Base-by-base conservation (phyloP, 441 rosid genomes). In the Iberis amara region DNA sequence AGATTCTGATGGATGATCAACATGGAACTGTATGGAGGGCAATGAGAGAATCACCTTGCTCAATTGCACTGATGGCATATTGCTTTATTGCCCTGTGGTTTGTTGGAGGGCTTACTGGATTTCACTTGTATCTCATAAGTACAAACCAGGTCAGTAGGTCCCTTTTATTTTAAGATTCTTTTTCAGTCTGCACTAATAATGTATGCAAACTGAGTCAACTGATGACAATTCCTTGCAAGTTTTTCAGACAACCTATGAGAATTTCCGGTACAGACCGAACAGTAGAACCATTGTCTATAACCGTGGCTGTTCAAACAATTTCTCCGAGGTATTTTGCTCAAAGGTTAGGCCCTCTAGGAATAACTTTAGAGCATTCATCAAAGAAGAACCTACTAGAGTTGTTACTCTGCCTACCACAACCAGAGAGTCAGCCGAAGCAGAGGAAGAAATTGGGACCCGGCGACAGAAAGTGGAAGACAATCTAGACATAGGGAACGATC, bases 71-170 rank as follows among this genome's bases (percentile, higher is more conserved):
- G 33, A 86, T 89, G 90, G 74, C 64, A 47, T 89, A 86, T 63
- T 82, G 90, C 73, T 89, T 86, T 72, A 66, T 89, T 56, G 56
- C 84, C 14, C 76, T 89, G 45, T 89, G 97, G 97, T 86, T 86
- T 75, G 97, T 89, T 37, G 91, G 95, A 53, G 97, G 97, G 8
- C 94, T 89, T 11, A 82, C 95, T 4, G 90, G 95, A 62, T 89
- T 86, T 74, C 97, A 89, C 76, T 68, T 79, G 58, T 89, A 89
- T 66, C 95, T 89, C 56, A 82, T 89, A 14, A 73, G 83, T 55
- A 74, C 90, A 36, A 89, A 89, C 73, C 56, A 51, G 35, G 50
- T 45, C 36, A 45, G 50, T 85, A 81, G 82, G 86, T 81, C 48
- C n/a, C 40, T 8, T 18, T 8, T 18, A 32, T 28, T 47, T 47